Evolutionary conservation across 495 filamentous ascomycete genomes (phyloP), one percentile per base, ranked within the genome.

Genomic region (Alectoria sarmentosa): DNA sequence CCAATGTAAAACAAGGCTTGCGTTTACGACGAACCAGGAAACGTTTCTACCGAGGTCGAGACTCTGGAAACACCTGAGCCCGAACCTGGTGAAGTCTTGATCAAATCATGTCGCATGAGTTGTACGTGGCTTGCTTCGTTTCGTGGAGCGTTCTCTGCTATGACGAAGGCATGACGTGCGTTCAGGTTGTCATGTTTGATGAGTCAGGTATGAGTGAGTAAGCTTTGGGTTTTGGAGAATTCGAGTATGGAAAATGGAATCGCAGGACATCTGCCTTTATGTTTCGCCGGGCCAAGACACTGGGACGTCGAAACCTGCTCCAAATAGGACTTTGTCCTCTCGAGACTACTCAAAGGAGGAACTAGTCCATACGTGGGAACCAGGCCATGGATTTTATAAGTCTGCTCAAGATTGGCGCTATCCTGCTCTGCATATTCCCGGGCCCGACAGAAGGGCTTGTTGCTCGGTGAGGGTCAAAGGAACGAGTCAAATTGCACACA

Each of bases 11-110:
- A 89, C 71, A 89, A 87, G 74, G 88, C 87, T 42, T 74, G 75
- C 48, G 76, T 90, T 63, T 91, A 87, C 72, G 85, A 89, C 74
- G 80, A 85, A 68, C 88, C 88, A 3, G 88, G 88, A 46, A 82
- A 76, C 7, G 79, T 90, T 61, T 88, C 85, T 15, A 90, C 87
- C 23, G 84, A 86, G 69, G 71, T 90, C 44, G 82, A 82, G 39
- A 83, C 85, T 60, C 69, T 88, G 13, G 83, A 86, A 48, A 87
- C 84, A 23, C 88, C 88, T 0, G 82, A 87, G 67, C 88, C 87
- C 21, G 84, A 84, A 10, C 65, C 78, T 1, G 85, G 86, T 64
- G 78, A 90, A 68, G 83, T 89, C 17, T 73, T 90, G 55, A 79
- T 90, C 66, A 84, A 87, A n/a, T n/a, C 65, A 69, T 90, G 83